Conservation (phyloP, 768 basidiomycete species). For the Rhodosporidiobolus odoratus region DNA sequence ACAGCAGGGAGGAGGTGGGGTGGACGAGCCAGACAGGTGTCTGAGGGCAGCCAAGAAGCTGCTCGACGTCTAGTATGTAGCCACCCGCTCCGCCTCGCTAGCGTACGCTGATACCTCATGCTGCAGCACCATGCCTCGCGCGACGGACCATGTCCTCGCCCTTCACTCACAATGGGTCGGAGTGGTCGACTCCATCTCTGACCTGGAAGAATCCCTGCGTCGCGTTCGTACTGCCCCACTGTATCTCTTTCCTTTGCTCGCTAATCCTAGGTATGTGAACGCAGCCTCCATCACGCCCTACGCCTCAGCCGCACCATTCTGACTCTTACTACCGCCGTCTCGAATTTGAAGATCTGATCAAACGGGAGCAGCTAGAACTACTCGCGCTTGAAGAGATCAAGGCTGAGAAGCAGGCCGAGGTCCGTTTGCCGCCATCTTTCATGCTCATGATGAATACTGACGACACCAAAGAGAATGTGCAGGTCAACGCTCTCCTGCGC, state of each 20-base stretch:
- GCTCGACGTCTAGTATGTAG: slow-evolving; percentile 39
- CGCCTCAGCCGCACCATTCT: slow-evolving; percentile 1
- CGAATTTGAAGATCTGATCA: slow-evolving; percentile 38
- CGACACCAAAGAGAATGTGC: too few relatives aligned
- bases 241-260: too few relatives aligned
- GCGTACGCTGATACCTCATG: too few relatives aligned
- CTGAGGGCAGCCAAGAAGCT: slow-evolving; percentile 36
- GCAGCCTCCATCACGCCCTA: slow-evolving; percentile 5
- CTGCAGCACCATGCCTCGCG: slow-evolving; percentile 33
- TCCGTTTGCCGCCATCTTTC: not conserved
- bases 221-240: slow-evolving; percentile 7
- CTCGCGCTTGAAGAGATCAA: slow-evolving; percentile 35
- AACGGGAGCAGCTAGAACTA: slow-evolving; percentile 38
- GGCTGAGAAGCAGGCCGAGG: slow-evolving; percentile 31
- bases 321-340: slow-evolving; percentile 25
- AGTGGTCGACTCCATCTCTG: slow-evolving; percentile 26
- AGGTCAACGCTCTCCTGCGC: too few relatives aligned
- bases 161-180: slow-evolving; percentile 37
- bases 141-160: slow-evolving; percentile 36
- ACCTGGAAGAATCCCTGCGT: slow-evolving; percentile 32
- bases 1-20: not conserved
- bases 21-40: slow-evolving; percentile 24
- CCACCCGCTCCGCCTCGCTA: not conserved
- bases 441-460: too few relatives aligned
- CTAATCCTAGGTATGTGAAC: not conserved